These are phyloP conservation scores for Aspergillus sp. DNA, from an alignment of 2,329 filamentous ascomycete species.

Conservation along the genomic window DNA sequence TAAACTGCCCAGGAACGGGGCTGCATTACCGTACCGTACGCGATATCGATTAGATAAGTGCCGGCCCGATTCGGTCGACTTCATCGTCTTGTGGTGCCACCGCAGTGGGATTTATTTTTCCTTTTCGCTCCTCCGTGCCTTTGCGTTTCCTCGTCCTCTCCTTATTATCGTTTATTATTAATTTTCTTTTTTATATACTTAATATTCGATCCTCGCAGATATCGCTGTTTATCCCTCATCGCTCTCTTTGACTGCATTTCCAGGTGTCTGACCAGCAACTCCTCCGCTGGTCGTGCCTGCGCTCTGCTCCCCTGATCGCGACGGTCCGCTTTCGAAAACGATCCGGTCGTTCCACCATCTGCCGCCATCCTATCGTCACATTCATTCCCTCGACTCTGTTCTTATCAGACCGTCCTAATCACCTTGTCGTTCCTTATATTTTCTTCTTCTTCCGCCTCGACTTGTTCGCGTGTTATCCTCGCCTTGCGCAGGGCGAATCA, in stretches of 20 bases:
- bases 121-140: slow-evolving; percentile 1
- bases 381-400: neutral
- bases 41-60: neutral
- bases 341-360: too few species aligned
- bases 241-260: neutral
- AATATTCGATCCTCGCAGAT: neutral
- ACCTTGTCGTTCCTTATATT: neutral
- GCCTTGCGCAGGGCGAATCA: neutral
- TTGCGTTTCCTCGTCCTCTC: slow-evolving; percentile 3
- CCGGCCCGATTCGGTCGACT: neutral
- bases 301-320: too few species aligned
- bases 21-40: neutral
- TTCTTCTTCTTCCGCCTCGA: neutral
- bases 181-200: neutral
- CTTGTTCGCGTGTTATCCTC: neutral
- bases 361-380: neutral
- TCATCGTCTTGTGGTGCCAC: slow-evolving; percentile 6
- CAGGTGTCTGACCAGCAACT: too few species aligned
- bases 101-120: slow-evolving; percentile 5
- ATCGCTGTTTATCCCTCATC: neutral
- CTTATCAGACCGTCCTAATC: neutral
- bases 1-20: too few species aligned
- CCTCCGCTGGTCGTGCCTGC: too few species aligned
- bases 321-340: too few species aligned
- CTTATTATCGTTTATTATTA: slow-evolving; percentile 1